Conservation (phyloP, 768 basidiomycete genomes). For the Mycena pura region DNA sequence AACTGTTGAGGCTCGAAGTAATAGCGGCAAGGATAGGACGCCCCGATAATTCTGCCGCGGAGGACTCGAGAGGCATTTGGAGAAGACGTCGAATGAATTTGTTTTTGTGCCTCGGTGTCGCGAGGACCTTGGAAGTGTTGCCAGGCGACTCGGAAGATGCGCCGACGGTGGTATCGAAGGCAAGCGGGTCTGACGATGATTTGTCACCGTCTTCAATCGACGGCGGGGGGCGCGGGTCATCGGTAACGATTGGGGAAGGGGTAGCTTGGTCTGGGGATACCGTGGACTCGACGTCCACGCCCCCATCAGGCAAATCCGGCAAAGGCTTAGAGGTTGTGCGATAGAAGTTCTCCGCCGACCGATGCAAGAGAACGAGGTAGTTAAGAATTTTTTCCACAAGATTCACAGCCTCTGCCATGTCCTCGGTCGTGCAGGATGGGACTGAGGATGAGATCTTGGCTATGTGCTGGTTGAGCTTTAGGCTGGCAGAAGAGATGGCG, state of each 20-base stretch:
- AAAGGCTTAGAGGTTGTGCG: constrained; percentile 23
- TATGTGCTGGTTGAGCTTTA: background rate
- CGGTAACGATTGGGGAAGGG: background rate
- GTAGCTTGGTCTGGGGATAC: constrained; percentile 11
- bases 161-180: constrained; percentile 4
- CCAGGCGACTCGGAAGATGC: background rate
- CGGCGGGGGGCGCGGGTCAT: background rate
- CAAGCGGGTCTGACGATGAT: background rate
- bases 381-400: background rate
- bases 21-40: constrained; percentile 11
- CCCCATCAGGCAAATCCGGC: background rate
- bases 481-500: background rate
- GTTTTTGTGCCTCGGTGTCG: background rate
- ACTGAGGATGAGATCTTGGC: background rate
- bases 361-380: background rate
- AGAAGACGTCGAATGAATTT: constrained; percentile 27
- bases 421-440: background rate
- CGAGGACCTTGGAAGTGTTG: background rate
- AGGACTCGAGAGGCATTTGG: constrained; percentile 17
- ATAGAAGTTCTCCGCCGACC: constrained; percentile 23
- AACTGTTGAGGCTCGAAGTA: constrained; percentile 1
- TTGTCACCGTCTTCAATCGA: background rate
- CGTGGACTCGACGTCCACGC: background rate
- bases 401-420: background rate
- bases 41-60: constrained; percentile 5